These are phyloP conservation scores for Candida corydali DNA, from an alignment of 805 yeast species.

Conservation along the genomic window DNA sequence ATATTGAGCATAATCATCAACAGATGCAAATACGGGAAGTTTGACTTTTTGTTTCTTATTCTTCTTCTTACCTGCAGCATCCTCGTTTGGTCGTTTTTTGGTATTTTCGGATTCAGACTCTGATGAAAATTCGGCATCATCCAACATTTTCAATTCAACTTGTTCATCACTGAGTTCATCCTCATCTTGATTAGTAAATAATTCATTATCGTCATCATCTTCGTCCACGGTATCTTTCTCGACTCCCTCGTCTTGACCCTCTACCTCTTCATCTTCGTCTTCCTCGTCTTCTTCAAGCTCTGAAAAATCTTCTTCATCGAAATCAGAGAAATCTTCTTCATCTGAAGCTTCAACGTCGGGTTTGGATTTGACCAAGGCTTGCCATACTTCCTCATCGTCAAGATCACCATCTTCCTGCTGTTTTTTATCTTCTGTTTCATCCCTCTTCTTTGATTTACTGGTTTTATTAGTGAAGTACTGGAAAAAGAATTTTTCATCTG, in stretches of 20 bases:
- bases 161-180: slow-evolving; percentile 25
- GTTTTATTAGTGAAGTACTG: slow-evolving; percentile 73
- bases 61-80: slow-evolving; percentile 25
- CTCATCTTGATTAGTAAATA: slow-evolving; percentile 20
- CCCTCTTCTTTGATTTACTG: slow-evolving; percentile 26
- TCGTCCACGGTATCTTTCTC: slow-evolving; percentile 24
- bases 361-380: slow-evolving; percentile 68
- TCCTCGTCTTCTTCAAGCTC: slow-evolving; percentile 26
- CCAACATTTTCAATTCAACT: slow-evolving; percentile 19
- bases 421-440: slow-evolving; percentile 24
- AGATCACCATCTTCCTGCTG: slow-evolving; percentile 40
- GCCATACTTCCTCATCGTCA: slow-evolving; percentile 75
- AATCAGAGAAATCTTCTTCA: slow-evolving; percentile 33
- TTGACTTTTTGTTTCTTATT: slow-evolving; percentile 55
- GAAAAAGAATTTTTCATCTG: slow-evolving; percentile 85
- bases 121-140: slow-evolving; percentile 19
- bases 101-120: slow-evolving; percentile 32
- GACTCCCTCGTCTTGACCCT: slow-evolving; percentile 17
- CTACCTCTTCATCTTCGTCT: slow-evolving; percentile 20
- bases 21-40: slow-evolving; percentile 84
- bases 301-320: slow-evolving; percentile 41
- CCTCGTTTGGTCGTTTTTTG: slow-evolving; percentile 23
- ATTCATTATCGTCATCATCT: slow-evolving; percentile 19
- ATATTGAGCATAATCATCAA: slow-evolving; percentile 78
- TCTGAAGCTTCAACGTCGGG: slow-evolving; percentile 54